These are phyloP conservation scores for Colletotrichum horii DNA, from an alignment of 2,329 filamentous ascomycete genomes.

Conservation along the genomic window DNA sequence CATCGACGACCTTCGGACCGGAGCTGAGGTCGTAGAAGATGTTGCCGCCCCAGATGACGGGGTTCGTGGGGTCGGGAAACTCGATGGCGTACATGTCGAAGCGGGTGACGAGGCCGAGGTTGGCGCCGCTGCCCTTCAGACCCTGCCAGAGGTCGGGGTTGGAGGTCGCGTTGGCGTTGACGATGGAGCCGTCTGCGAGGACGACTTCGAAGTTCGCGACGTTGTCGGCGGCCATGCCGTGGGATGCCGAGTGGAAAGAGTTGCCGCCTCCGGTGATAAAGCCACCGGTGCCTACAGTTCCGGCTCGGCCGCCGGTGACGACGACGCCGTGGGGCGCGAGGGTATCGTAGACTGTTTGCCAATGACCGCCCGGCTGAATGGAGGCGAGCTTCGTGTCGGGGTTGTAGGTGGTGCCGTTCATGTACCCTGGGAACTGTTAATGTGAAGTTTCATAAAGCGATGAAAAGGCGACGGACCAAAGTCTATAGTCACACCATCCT, in stretches of 20 bases:
- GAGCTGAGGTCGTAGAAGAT: constrained; percentile 28
- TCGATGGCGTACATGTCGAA: constrained; percentile 36
- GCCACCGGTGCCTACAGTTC: constrained; percentile 39
- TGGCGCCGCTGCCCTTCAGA: constrained; percentile 52
- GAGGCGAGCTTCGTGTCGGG: constrained; percentile 30
- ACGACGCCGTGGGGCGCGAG: constrained; percentile 36
- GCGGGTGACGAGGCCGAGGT: constrained; percentile 45
- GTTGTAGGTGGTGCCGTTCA: constrained; percentile 35
- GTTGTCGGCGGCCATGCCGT: constrained; percentile 53
- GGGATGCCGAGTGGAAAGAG: constrained; percentile 38
- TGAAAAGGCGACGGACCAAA: constrained; percentile 26
- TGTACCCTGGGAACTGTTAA: constrained; percentile 22
- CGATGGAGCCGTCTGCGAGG: constrained; percentile 45
- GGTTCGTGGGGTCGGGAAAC: constrained; percentile 27
- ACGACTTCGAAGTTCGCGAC: constrained; percentile 52
- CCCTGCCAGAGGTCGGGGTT: constrained; percentile 51
- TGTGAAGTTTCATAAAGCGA: not conserved
- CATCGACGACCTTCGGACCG: constrained; percentile 29
- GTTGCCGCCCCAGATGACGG: constrained; percentile 36
- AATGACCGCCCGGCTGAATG: constrained; percentile 39
- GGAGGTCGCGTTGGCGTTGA: constrained; percentile 42
- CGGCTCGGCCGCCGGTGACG: constrained; percentile 39
- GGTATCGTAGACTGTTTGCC: constrained; percentile 41
- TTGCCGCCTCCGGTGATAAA: constrained; percentile 40
- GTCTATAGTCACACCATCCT: constrained; percentile 42